Evolutionary conservation across 1,284 basidiomycete genomes (phyloP), one percentile per base, ranked within the genome.

Genomic region (Papiliotrema terrestris): DNA sequence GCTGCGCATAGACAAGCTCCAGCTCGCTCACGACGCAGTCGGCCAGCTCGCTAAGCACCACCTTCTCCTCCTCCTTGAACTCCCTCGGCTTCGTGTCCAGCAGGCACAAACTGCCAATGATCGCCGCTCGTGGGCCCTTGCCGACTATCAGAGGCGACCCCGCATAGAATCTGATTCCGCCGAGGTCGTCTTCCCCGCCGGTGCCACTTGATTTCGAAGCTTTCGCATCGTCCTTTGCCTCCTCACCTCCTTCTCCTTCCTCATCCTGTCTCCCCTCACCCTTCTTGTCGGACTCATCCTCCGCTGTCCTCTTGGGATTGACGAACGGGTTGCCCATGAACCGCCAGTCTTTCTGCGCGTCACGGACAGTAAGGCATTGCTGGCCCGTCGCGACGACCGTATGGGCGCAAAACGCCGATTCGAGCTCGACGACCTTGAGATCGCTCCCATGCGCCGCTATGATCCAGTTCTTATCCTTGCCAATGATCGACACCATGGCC

Each of bases 351-450:
- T 55, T 49, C 23, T 53, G 48, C 3, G 59, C 57, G 48, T 69
- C 59, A 2, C 53, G 49, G 0, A 69, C 54, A 2, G 66, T 50
- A 55, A 69, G 55, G 36, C 65, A 67, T 23, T 46, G 25, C n/a
- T 55, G 49, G 2, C 51, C 52, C 13, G 51, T 23, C n/a, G 54
- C 55, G 14, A 69, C 59, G 32, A 71, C 58, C 9, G 65, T 63
- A 51, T 73, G 71, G 19, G 57, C 63, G 51, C 69, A 72, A 19
- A 73, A 56, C 3, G 65, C 60, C 23, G 60, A 49, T 29, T 71
- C 67, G 45, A 65, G 49, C 9, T 66, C 60, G 6, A 54, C 54
- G 45, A 59, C 49, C 66, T 60, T 8, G 63, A 67, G 5, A 64
- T 55, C 45, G 66, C 69, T n/a, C 65, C 56, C 45, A 50, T 52